Conservation (phyloP, 371 early-diverging fungal species). For the Lichtheimia ramosa region DNA sequence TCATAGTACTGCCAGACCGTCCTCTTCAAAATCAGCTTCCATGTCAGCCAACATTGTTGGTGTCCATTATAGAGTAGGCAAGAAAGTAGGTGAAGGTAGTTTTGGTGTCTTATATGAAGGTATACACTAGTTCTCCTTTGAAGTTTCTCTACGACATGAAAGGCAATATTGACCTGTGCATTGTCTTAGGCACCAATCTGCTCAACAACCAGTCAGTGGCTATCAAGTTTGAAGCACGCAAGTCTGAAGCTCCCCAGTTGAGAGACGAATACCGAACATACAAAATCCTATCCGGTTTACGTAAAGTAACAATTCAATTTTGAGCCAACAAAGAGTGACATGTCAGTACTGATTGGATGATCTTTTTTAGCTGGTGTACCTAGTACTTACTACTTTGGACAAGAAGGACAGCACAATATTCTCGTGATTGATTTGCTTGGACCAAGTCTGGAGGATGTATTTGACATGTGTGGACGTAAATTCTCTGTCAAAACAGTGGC, state of each 20-base stretch:
- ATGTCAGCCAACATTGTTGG: slow-evolving; percentile 71
- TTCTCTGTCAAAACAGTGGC: slow-evolving; percentile 93
- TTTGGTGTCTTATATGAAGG: slow-evolving; percentile 98
- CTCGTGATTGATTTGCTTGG: slow-evolving; percentile 98
- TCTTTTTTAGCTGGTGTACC: slow-evolving; percentile 71
- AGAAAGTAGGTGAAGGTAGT: slow-evolving; percentile 95
- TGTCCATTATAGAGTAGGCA: slow-evolving; percentile 91
- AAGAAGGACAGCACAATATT: slow-evolving; percentile 93
- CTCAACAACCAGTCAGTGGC: slow-evolving; percentile 76
- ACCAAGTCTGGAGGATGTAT: slow-evolving; percentile 95
- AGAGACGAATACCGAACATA: slow-evolving; percentile 87
- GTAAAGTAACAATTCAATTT: slow-evolving; percentile 61
- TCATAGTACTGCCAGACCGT: background rate
- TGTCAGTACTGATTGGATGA: slow-evolving; percentile 17
- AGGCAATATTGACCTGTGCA: background rate
- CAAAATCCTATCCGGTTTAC: slow-evolving; percentile 65
- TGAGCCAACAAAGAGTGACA: slow-evolving; percentile 43
- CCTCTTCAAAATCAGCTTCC: slow-evolving; percentile 7
- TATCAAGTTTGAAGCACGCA: slow-evolving; percentile 86
- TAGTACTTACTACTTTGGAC: slow-evolving; percentile 91
- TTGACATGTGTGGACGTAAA: slow-evolving; percentile 90
- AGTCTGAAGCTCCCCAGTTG: slow-evolving; percentile 86
- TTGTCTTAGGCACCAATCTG: slow-evolving; percentile 43
- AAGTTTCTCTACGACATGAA: too few species aligned
- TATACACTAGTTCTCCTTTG: slow-evolving; percentile 22